These are phyloP conservation scores for Apiotrichum gracile DNA, from an alignment of 1,284 basidiomycete species.

Conservation along the genomic window DNA sequence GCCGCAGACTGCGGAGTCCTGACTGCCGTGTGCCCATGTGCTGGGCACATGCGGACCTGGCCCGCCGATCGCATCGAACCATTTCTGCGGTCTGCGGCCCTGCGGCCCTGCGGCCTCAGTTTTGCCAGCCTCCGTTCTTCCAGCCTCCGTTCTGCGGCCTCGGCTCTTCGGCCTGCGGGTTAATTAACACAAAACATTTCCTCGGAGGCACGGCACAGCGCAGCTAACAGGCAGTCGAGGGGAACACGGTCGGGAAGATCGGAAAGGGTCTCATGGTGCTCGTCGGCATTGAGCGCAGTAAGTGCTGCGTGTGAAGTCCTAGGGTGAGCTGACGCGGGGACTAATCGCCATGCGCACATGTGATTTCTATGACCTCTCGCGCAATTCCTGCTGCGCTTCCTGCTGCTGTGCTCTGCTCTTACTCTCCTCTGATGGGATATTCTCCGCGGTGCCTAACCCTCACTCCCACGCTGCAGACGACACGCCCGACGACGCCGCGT, in stretches of 20 bases:
- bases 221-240: slow-evolving; percentile 33
- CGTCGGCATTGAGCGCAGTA: slow-evolving; percentile 58
- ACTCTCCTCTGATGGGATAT: too few species aligned
- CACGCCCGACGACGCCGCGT: slow-evolving; percentile 61
- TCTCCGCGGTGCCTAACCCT: too few species aligned
- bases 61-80: too few species aligned
- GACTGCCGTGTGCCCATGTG: too few species aligned
- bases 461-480: slow-evolving; percentile 59
- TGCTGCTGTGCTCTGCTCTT: too few species aligned
- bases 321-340: neutral
- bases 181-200: neutral
- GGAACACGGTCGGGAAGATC: slow-evolving; percentile 62
- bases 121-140: too few species aligned
- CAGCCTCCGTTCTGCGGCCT: too few species aligned
- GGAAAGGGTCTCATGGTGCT: slow-evolving; percentile 77
- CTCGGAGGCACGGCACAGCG: neutral
- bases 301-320: neutral
- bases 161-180: neutral
- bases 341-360: neutral
- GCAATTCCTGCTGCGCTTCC: too few species aligned
- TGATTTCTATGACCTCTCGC: neutral
- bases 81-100: too few species aligned
- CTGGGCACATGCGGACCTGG: too few species aligned
- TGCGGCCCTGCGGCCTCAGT: too few species aligned
- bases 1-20: too few species aligned